Evolutionary conservation across 345 rosid species (phyloP), one percentile per base, ranked within the genome.

Genomic region (Noccaea bulbosa): DNA sequence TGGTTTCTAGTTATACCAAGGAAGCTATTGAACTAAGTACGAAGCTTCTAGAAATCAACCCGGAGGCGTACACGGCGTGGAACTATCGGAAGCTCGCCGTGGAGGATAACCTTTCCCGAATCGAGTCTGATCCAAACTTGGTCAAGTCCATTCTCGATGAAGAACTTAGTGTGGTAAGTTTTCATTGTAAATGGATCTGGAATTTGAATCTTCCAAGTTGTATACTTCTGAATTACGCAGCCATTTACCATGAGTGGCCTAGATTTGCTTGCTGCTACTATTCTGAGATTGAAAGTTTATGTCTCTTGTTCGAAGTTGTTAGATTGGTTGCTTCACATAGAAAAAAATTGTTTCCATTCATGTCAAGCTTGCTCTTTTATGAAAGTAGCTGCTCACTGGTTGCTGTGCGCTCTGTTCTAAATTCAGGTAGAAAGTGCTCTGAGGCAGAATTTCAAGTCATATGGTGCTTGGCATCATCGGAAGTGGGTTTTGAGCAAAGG

Each of bases 391-490:
- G 15, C 32, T 48, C 30, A 38, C 27, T 30, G 60, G 20, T 61
- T 57, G 2, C 9, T 69, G 38, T 68, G 35, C 6, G 9, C 27
- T 79, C 5, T 49, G 11, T 60, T 59, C 1, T 43, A 7, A 11
- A 7, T 77, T 71, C 65, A 93, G 97, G 95, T 82, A 8, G 95
- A 91, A 83, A 87, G 56, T 62, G 96, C 97, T 12, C 59, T 91
- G 68, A 82, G 67, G 81, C 90, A 86, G 67, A 94, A 91, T 72
- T 81, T 77, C 50, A 94, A 88, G 83, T 89, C 99, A 0, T 91
- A 94, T 53, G 95, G 96, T 51, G 96, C 95, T 0, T 94, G 99
- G 95, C 83, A 91, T 84, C 98, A 91, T 73, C 88, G 99, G 6
- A 94, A 83, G 81, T 94, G 97, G 96, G 86, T 89, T 70, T 52